Conservation (phyloP, 352 stramenopile genomes). For the Pythium volutum region DNA sequence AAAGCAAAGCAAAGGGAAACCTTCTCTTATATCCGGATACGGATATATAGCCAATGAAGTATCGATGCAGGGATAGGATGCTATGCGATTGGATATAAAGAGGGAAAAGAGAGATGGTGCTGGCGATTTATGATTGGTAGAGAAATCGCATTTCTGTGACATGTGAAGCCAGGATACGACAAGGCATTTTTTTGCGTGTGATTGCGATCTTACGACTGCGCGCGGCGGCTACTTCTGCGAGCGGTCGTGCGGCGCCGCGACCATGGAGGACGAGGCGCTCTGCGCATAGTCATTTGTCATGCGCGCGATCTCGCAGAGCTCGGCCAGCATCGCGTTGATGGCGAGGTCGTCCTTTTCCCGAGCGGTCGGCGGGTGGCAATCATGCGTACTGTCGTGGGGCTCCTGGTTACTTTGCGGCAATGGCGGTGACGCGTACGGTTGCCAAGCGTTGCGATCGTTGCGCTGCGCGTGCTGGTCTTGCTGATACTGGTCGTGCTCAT, state of each 20-base stretch:
- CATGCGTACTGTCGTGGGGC: background rate
- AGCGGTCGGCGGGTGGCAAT: background rate
- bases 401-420: background rate
- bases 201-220: background rate
- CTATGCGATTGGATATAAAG: slow-evolving; percentile 6
- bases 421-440: background rate
- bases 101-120: background rate
- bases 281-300: slow-evolving; percentile 20
- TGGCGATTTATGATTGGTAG: slow-evolving; percentile 13
- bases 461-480: background rate
- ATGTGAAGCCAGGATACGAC: slow-evolving; percentile 17
- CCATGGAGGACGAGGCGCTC: slow-evolving; percentile 6
- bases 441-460: background rate
- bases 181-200: too few species aligned
- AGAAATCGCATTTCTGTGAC: slow-evolving; percentile 14
- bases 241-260: background rate
- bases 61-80: background rate
- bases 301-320: slow-evolving; percentile 28
- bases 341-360: slow-evolving; percentile 13
- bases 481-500: slow-evolving; percentile 2
- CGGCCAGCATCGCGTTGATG: slow-evolving; percentile 20
- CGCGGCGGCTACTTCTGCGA: background rate
- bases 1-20: background rate
- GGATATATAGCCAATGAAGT: slow-evolving; percentile 15
- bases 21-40: slow-evolving; percentile 14